Conservation (phyloP, 495 filamentous ascomycete species). For the Podospora appendiculata region DNA sequence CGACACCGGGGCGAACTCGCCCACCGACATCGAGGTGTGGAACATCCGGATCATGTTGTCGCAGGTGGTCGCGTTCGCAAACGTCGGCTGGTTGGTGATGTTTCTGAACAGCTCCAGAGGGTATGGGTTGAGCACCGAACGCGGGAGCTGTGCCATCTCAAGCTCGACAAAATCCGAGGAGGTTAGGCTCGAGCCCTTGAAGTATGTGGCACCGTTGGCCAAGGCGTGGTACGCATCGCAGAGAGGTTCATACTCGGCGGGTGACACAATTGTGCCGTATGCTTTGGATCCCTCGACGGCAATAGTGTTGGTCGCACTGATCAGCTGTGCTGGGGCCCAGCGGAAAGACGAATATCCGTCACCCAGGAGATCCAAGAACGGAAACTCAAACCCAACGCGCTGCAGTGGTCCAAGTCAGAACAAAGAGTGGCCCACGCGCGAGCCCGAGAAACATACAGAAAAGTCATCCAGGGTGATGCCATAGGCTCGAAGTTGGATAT, state of each 20-base stretch:
- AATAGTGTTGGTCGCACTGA: slow-evolving; percentile 22
- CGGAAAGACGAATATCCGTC: slow-evolving; percentile 32
- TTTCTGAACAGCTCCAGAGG: slow-evolving; percentile 29
- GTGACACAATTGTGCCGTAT: slow-evolving; percentile 31
- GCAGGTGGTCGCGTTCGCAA: slow-evolving; percentile 26
- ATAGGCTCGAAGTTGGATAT: slow-evolving; percentile 27
- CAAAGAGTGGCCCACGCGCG: background rate
- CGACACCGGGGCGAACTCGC: slow-evolving; percentile 18
- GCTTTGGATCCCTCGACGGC: slow-evolving; percentile 28
- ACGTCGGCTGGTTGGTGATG: slow-evolving; percentile 37
- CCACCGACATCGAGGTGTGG: slow-evolving; percentile 29
- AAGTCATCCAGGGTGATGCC: slow-evolving; percentile 33
- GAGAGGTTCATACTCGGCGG: slow-evolving; percentile 25
- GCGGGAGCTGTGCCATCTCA: slow-evolving; percentile 12
- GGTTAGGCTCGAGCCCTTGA: slow-evolving; percentile 14
- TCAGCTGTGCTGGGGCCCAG: slow-evolving; percentile 32
- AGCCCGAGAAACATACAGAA: slow-evolving; percentile 19
- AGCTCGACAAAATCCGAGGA: slow-evolving; percentile 22
- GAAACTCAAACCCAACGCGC: slow-evolving; percentile 39
- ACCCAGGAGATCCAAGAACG: slow-evolving; percentile 30
- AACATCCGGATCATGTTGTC: slow-evolving; percentile 34
- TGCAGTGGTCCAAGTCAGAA: slow-evolving; percentile 9
- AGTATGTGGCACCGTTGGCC: slow-evolving; percentile 21
- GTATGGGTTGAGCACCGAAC: slow-evolving; percentile 16
- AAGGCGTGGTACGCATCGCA: slow-evolving; percentile 29